Percentiles rank a stretch among this genome's conserved stretches.
Evolutionary conservation across 495 filamentous ascomycete genomes (phyloP).

Genomic region (Lasiosphaeria hispida): DNA sequence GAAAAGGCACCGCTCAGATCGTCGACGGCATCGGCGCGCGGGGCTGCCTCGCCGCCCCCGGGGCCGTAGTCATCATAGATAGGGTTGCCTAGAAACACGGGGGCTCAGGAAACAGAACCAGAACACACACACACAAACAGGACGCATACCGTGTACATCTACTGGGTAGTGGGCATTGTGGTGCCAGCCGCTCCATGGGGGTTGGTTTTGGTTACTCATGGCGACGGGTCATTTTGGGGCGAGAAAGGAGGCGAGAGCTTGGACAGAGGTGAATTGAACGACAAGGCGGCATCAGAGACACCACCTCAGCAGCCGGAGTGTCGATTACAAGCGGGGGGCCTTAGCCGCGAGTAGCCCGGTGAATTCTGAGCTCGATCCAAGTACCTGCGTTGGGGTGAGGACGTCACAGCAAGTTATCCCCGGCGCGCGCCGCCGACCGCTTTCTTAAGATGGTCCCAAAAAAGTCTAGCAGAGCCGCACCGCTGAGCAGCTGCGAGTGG

Average conservation of each 20-base stretch:
- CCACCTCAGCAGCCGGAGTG: neutral
- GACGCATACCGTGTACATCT: neutral
- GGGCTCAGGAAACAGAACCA: slow-evolving; percentile 1
- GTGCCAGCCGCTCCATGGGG: neutral
- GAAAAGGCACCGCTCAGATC: neutral
- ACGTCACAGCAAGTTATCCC: slow-evolving; percentile 3
- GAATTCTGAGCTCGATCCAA: no score
- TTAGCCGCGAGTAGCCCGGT: no score
- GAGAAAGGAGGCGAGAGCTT: neutral
- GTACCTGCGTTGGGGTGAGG: neutral
- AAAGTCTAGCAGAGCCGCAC: slow-evolving; percentile 23
- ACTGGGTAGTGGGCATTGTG: neutral
- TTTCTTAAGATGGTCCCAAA: neutral
- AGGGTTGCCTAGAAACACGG: neutral
- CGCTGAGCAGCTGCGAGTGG: slow-evolving; percentile 1
- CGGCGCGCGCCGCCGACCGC: neutral
- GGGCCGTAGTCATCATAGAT: neutral
- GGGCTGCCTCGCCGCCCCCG: neutral
- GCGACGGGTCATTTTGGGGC: slow-evolving; percentile 17
- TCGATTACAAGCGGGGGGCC: neutral
- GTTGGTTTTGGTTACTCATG: slow-evolving; percentile 19
- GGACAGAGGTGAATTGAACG: neutral
- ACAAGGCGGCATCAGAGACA: slow-evolving; percentile 15
- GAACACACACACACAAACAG: neutral
- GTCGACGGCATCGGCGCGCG: neutral